These are phyloP conservation scores for Ascosphaera acerosa DNA, from an alignment of 2,329 filamentous ascomycete species.

Conservation along the genomic window DNA sequence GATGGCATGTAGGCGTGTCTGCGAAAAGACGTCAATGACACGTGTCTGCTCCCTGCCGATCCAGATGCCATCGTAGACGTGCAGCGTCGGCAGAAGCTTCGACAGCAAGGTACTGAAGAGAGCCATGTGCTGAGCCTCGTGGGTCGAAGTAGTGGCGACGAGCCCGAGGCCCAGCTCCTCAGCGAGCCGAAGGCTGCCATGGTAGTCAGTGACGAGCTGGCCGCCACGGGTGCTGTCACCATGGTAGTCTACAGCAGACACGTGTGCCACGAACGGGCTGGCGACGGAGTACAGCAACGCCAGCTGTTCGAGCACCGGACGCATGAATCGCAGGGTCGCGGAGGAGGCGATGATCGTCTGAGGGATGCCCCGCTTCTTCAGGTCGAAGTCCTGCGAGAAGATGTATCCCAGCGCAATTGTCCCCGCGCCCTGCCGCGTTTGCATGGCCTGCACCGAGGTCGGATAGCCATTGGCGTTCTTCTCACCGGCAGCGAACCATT, in stretches of 20 bases:
- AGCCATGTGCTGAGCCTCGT: conserved; percentile 88
- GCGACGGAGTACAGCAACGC: conserved; percentile 75
- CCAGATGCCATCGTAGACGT: conserved; percentile 69
- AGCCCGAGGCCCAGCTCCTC: conserved; percentile 80
- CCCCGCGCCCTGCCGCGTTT: conserved; percentile 73
- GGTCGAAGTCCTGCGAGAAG: conserved; percentile 89
- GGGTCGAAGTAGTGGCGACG: conserved; percentile 60
- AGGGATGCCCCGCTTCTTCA: conserved; percentile 71
- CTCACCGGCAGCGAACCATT: conserved; percentile 45
- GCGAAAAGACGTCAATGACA: conserved; percentile 58
- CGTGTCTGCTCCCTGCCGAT: conserved; percentile 61
- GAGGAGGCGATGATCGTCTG: conserved; percentile 78
- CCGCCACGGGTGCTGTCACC: conserved; percentile 29
- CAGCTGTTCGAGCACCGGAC: conserved; percentile 69
- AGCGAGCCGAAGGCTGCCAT: conserved; percentile 48
- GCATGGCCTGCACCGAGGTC: conserved; percentile 52
- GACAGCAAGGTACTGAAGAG: conserved; percentile 66
- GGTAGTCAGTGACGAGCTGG: conserved; percentile 71
- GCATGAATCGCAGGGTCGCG: conserved; percentile 54
- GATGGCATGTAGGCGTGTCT: conserved; percentile 34
- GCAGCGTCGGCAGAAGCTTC: conserved; percentile 53
- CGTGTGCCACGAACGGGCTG: conserved; percentile 76
- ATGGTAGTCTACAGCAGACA: conserved; percentile 72
- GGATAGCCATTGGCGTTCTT: conserved; percentile 61
- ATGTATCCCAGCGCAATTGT: conserved; percentile 86